Percentiles rank a stretch among this genome's conserved stretches.
Conservation (phyloP, 2,329 filamentous ascomycete species). For the Pseudopyricularia cyperi region DNA sequence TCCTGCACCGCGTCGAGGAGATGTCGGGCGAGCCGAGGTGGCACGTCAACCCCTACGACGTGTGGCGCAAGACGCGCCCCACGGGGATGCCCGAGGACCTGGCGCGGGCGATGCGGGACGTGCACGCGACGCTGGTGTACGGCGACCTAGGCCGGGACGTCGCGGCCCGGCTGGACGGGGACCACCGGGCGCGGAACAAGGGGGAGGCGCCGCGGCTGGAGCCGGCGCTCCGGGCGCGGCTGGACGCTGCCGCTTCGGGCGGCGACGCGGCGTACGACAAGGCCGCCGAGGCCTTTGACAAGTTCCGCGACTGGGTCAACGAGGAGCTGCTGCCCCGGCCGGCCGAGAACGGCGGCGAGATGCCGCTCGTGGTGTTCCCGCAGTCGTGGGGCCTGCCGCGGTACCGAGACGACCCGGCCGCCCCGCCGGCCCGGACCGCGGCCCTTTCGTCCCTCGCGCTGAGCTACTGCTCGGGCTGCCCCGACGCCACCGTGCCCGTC, state of each 20-base stretch:
- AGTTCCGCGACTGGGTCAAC: not conserved
- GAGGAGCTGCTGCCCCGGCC: not conserved
- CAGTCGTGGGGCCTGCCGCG: constrained; percentile 12
- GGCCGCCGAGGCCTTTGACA: not conserved
- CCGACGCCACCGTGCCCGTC: constrained; percentile 26
- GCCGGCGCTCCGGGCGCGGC: not conserved
- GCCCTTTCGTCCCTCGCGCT: constrained; percentile 10
- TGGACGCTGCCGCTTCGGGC: not conserved
- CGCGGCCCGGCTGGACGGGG: not conserved
- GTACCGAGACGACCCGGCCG: constrained; percentile 21
- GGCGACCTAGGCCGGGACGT: not conserved
- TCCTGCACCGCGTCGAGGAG: not conserved
- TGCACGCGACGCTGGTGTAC: not conserved
- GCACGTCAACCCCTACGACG: not conserved
- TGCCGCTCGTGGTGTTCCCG: not conserved
- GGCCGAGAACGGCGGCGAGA: not conserved
- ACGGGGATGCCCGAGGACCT: not conserved
- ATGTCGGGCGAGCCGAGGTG: not conserved
- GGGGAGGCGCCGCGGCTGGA: not conserved
- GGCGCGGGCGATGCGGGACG: not conserved
- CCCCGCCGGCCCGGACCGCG: constrained; percentile 14
- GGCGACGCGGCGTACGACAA: not conserved
- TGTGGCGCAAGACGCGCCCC: not conserved
- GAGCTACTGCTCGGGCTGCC: constrained; percentile 16
- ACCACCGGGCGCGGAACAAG: not conserved